Evolutionary conservation across 352 stramenopile genomes (phyloP).

Genomic region (Globisporangium cylindrosporum): DNA sequence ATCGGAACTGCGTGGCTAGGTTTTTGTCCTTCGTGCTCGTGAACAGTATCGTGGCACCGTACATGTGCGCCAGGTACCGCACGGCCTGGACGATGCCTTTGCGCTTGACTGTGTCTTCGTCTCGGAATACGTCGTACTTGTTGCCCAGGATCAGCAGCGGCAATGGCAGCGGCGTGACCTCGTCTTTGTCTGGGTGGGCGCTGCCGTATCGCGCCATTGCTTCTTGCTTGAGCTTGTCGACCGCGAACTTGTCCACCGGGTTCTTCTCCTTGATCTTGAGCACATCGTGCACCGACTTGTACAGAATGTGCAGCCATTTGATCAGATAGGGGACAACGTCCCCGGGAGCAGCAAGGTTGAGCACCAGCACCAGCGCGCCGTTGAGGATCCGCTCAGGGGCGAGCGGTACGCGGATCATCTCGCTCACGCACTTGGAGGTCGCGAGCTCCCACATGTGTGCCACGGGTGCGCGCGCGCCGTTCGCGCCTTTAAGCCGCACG

Average conservation of each 20-base stretch:
- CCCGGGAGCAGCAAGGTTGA: slow-evolving; percentile 81
- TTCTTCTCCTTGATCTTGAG: slow-evolving; percentile 70
- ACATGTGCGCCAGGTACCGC: slow-evolving; percentile 82
- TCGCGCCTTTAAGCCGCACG: slow-evolving; percentile 61
- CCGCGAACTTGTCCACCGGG: slow-evolving; percentile 50
- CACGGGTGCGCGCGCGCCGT: slow-evolving; percentile 34
- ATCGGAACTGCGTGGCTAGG: slow-evolving; percentile 63
- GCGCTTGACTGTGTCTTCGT: slow-evolving; percentile 84
- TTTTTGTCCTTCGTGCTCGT: slow-evolving; percentile 87
- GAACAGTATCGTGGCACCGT: slow-evolving; percentile 85
- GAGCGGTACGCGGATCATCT: slow-evolving; percentile 86
- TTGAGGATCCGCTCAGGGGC: slow-evolving; percentile 73
- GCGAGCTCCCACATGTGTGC: slow-evolving; percentile 93
- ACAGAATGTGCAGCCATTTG: slow-evolving; percentile 71
- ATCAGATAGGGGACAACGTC: slow-evolving; percentile 77
- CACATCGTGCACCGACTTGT: slow-evolving; percentile 50
- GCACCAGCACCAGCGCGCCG: slow-evolving; percentile 68
- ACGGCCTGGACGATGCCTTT: slow-evolving; percentile 84
- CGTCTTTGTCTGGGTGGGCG: slow-evolving; percentile 67
- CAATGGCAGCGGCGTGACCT: slow-evolving; percentile 68
- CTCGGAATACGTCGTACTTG: slow-evolving; percentile 89
- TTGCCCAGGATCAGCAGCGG: slow-evolving; percentile 85
- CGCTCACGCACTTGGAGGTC: slow-evolving; percentile 64
- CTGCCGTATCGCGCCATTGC: slow-evolving; percentile 52
- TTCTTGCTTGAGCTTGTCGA: slow-evolving; percentile 50